Percentiles rank a stretch among this genome's conserved stretches.
These are phyloP conservation scores for Rhodotorula sp. DNA, from an alignment of 1,284 basidiomycete species.

Conservation along the genomic window DNA sequence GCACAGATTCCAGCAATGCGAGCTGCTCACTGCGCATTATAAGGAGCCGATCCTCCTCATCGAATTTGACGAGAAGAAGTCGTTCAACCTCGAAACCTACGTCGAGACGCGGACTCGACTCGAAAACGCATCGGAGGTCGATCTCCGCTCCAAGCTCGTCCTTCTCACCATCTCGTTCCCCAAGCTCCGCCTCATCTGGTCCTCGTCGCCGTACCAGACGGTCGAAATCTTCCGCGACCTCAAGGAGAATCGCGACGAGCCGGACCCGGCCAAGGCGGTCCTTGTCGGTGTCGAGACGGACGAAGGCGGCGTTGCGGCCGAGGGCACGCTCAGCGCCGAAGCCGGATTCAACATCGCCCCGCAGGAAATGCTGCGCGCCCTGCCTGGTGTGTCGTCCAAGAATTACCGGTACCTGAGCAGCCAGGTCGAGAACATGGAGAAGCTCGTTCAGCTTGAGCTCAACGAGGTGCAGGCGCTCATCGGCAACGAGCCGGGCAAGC, in stretches of 20 bases:
- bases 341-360: conserved; percentile 64
- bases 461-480: conserved; percentile 73
- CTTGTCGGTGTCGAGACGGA: conserved; percentile 69
- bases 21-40: conserved; percentile 94
- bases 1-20: conserved; percentile 89
- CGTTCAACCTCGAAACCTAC: conserved; percentile 73
- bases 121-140: conserved; percentile 50
- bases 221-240: conserved; percentile 91
- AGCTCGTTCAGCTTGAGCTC: conserved; percentile 60
- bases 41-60: conserved; percentile 93
- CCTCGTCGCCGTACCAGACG: conserved; percentile 88
- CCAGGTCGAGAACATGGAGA: conserved; percentile 71
- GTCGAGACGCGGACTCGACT: conserved; percentile 23
- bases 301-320: conserved; percentile 25
- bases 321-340: conserved; percentile 55
- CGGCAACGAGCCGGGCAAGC: conserved; percentile 77
- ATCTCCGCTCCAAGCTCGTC: conserved; percentile 72
- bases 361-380: conserved; percentile 69
- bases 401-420: conserved; percentile 84
- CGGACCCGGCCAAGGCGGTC: conserved; percentile 73
- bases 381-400: conserved; percentile 68
- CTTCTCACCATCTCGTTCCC: conserved; percentile 88
- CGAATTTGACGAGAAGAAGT: conserved; percentile 96
- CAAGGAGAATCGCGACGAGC: conserved; percentile 80
- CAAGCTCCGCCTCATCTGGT: conserved; percentile 92